Base-by-base conservation (phyloP, 176 grass and related monocot genomes). In the Raddia guianensis region DNA sequence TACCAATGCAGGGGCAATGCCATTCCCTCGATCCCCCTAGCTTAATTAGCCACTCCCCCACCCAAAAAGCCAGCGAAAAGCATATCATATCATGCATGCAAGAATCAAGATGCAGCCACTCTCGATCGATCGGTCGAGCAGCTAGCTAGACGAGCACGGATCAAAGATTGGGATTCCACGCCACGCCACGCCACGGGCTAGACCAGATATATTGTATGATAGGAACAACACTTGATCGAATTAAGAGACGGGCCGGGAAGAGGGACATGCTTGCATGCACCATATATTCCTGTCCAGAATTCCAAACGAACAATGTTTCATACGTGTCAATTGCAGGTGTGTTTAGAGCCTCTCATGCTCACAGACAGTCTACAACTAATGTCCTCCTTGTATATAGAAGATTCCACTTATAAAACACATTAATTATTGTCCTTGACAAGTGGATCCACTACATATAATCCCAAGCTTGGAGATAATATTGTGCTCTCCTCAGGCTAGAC, bases 291-390 rank as follows among this genome's bases (percentile, higher is more conserved):
- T 45, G 33, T 46, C 79, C 46, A 66, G 37, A 35, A 55, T 54
- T 42, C 44, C 64, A 80, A 70, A 51, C 82, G 54, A 27, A 48
- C 49, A 9, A 5, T 10, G 51, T 80, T 80, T 83, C 79, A 81
- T 85, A 73, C 37, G 60, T 85, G 82, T 55, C 71, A 80, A 74
- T 5, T 5, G 4, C 4, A 40, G 27, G 27, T 27, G 37, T 40
- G 37, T 40, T 40, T 40, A 40, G 37, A 40, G 37, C 4, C 37
- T 40, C 37, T 40, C 37, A 3, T 40, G 4, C 37, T 40, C 4
- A 2, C 3, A 2, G 2, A 5, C 37, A 40, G 37, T 5, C 37
- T 40, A 2, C 37, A 5, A 40, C 37, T 40, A 40, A 3, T 40
- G 37, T 40, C 0, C 37, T 40, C 37, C 37, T 40, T 1, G n/a